Evolutionary conservation across 2,329 filamentous ascomycete species (phyloP).

Genomic region (Dothideomycetes sp.): DNA sequence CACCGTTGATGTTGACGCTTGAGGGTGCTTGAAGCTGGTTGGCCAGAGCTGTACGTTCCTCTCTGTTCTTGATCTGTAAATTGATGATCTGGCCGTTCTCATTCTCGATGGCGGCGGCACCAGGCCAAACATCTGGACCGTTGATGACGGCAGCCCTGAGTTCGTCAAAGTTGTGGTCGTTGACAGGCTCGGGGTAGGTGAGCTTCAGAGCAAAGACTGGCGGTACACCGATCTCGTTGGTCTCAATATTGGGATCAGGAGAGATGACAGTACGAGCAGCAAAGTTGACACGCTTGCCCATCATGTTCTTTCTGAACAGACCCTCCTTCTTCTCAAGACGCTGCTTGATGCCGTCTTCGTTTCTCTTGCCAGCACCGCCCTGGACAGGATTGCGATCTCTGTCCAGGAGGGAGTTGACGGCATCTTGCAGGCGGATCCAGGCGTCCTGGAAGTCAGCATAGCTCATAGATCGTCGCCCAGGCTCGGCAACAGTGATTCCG

Average conservation of each 20-base stretch:
- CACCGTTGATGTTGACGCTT: slow-evolving; percentile 59
- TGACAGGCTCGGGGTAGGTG: slow-evolving; percentile 94
- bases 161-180: slow-evolving; percentile 92
- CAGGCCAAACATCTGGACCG: slow-evolving; percentile 85
- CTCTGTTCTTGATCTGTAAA: slow-evolving; percentile 72
- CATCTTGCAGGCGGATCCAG: slow-evolving; percentile 75
- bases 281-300: slow-evolving; percentile 99
- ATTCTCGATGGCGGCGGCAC: slow-evolving; percentile 87
- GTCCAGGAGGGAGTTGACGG: slow-evolving; percentile 88
- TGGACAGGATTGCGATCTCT: slow-evolving; percentile 74
- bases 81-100: slow-evolving; percentile 88
- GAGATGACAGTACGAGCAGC: slow-evolving; percentile 96
- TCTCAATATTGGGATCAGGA: slow-evolving; percentile 96
- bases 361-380: slow-evolving; percentile 63
- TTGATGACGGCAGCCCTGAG: slow-evolving; percentile 95
- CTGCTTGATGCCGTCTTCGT: slow-evolving; percentile 94
- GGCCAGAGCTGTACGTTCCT: slow-evolving; percentile 79
- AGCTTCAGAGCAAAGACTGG: slow-evolving; percentile 95
- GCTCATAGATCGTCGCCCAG: slow-evolving; percentile 42
- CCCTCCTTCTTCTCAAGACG: slow-evolving; percentile 98
- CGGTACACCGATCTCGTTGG: slow-evolving; percentile 95
- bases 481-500: slow-evolving; percentile 31
- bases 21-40: slow-evolving; percentile 87
- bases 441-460: slow-evolving; percentile 71
- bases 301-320: slow-evolving; percentile 98